Evolutionary conservation across 2,329 filamentous ascomycete species (phyloP).

Genomic region (Monosporascus sp.): DNA sequence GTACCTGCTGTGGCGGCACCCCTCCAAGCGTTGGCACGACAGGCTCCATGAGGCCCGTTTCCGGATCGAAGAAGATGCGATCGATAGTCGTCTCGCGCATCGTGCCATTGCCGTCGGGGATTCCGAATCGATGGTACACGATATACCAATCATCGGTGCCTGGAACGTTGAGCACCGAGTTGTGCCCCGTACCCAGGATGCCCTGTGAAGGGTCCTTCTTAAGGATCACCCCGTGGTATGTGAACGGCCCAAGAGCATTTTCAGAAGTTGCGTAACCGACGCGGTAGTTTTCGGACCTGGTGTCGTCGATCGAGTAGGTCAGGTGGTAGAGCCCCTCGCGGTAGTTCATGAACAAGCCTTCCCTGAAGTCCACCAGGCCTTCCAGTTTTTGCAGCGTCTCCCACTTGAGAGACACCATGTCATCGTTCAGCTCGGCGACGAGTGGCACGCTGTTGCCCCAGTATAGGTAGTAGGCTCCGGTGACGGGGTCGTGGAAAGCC

Average conservation of each 20-base stretch:
- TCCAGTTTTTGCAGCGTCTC: conserved; percentile 26
- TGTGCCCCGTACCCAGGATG: conserved; percentile 40
- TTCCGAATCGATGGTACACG: conserved; percentile 41
- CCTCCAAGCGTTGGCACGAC: conserved; percentile 32
- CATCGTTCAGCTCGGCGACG: conserved; percentile 35
- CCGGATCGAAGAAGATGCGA: conserved; percentile 29
- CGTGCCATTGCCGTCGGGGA: conserved; percentile 38
- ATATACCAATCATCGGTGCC: conserved; percentile 45
- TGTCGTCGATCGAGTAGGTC: conserved; percentile 44
- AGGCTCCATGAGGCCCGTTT: conserved; percentile 31
- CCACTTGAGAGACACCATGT: conserved; percentile 39
- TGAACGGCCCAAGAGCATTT: conserved; percentile 35
- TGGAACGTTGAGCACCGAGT: conserved; percentile 40
- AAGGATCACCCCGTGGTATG: conserved; percentile 38
- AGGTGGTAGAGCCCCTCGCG: conserved; percentile 40
- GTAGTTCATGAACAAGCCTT: conserved; percentile 37
- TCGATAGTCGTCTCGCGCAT: conserved; percentile 39
- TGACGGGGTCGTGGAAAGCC: conserved; percentile 51
- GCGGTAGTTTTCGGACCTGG: conserved; percentile 38
- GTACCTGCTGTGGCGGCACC: conserved; percentile 13
- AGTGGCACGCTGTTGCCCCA: conserved; percentile 47
- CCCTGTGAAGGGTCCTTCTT: conserved; percentile 34
- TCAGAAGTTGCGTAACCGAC: conserved; percentile 40
- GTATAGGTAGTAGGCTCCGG: conserved; percentile 55
- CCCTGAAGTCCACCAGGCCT: conserved; percentile 38